phyloP scores from a whole-genome alignment of 306 rosid species.

The Rosa multiflora region DNA sequence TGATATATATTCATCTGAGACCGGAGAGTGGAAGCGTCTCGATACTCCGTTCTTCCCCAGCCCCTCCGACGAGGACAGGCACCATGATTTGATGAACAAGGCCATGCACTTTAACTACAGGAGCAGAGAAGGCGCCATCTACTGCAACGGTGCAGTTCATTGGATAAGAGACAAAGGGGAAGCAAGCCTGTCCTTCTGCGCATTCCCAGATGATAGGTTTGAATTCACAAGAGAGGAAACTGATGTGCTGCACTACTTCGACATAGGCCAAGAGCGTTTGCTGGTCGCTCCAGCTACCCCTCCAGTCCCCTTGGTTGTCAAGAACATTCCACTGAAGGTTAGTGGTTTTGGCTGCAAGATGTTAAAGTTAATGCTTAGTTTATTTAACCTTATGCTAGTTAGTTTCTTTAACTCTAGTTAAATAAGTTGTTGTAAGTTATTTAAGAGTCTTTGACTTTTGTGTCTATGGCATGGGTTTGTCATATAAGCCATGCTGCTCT shows the following conservation, averaged over 20 bases:
- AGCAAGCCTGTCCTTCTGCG: background rate
- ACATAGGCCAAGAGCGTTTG: background rate
- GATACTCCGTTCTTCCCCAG: background rate
- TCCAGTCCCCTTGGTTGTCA: background rate
- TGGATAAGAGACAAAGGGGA: background rate
- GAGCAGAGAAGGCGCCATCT: background rate
- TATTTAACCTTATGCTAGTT: too few species aligned
- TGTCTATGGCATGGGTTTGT: too few species aligned
- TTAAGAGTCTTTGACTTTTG: too few species aligned
- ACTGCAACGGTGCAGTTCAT: slow-evolving; percentile 14
- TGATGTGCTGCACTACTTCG: slow-evolving; percentile 4
- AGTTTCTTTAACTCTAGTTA: too few species aligned
- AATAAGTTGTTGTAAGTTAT: too few species aligned
- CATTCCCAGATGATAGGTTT: background rate
- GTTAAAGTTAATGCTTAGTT: too few species aligned
- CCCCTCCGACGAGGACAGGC: background rate
- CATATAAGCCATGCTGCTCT: too few species aligned
- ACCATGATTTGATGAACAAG: background rate
- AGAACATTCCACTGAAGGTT: background rate
- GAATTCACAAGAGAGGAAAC: background rate
- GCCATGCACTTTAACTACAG: background rate
- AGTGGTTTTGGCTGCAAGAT: background rate
- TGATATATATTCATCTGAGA: background rate
- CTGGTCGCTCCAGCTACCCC: background rate
- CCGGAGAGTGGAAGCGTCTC: background rate